These are phyloP conservation scores for Thalassia testudinum DNA, from an alignment of 116 monocot species.

Conservation along the genomic window DNA sequence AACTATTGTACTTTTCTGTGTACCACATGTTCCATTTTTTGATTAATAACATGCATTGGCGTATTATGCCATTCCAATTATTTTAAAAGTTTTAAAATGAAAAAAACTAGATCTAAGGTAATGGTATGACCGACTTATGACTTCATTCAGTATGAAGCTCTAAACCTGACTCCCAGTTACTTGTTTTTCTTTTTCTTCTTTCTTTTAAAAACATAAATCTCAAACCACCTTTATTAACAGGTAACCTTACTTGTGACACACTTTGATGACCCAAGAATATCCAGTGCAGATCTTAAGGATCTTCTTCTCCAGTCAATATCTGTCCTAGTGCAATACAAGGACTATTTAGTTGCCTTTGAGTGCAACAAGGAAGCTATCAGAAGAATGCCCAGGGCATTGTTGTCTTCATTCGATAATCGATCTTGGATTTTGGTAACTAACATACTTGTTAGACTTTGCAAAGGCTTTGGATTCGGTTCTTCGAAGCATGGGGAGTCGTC, in stretches of 20 bases:
- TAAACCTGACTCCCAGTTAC: too few species aligned
- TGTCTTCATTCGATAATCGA: slow-evolving; percentile 79
- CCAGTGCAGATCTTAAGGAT: slow-evolving; percentile 76
- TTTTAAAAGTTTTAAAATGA: too few species aligned
- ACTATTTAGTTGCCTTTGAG: slow-evolving; percentile 73
- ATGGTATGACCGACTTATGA: too few species aligned
- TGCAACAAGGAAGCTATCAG: slow-evolving; percentile 58
- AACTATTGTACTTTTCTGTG: too few species aligned
- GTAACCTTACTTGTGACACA: slow-evolving; percentile 78
- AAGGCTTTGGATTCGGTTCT: slow-evolving; percentile 80
- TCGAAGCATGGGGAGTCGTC: slow-evolving; percentile 70
- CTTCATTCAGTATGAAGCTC: too few species aligned
- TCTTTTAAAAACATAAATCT: too few species aligned
- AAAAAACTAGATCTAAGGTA: too few species aligned
- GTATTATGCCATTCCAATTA: too few species aligned
- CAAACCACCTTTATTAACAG: slow-evolving; percentile 9
- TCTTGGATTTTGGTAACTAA: slow-evolving; percentile 93
- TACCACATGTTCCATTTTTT: too few species aligned
- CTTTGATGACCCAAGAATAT: slow-evolving; percentile 78
- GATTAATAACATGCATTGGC: too few species aligned
- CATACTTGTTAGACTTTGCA: slow-evolving; percentile 65
- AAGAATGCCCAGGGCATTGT: slow-evolving; percentile 65
- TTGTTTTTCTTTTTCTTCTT: too few species aligned
- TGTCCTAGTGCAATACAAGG: slow-evolving; percentile 71
- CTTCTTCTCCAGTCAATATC: slow-evolving; percentile 87